Conservation (phyloP, 352 stramenopile species). For the Phytopythium kandeliae region DNA sequence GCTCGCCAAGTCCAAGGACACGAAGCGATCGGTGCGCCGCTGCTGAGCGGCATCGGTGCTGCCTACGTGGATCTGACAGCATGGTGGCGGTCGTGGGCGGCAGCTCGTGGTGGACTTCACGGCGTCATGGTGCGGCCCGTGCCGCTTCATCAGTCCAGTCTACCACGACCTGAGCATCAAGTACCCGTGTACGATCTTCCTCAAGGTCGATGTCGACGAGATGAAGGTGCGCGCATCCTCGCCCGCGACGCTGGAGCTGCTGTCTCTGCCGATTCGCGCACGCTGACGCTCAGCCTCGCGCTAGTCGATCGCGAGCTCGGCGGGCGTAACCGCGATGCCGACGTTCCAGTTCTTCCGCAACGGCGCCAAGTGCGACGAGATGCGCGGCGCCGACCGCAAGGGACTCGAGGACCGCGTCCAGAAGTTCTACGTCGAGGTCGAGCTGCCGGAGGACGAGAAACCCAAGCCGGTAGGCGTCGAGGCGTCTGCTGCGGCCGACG, state of each 20-base stretch:
- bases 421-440: slow-evolving; percentile 77
- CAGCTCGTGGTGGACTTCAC: slow-evolving; percentile 85
- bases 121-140: slow-evolving; percentile 86
- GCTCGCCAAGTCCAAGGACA: slow-evolving; percentile 56
- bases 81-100: background rate
- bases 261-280: too few relatives aligned
- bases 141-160: slow-evolving; percentile 79
- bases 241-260: too few relatives aligned
- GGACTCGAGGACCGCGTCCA: slow-evolving; percentile 54
- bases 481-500: slow-evolving; percentile 12
- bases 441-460: slow-evolving; percentile 61
- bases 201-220: slow-evolving; percentile 89
- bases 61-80: background rate
- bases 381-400: slow-evolving; percentile 77
- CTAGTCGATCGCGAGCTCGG: slow-evolving; percentile 48
- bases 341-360: slow-evolving; percentile 96
- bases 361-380: slow-evolving; percentile 84
- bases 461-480: slow-evolving; percentile 13
- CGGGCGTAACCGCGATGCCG: slow-evolving; percentile 89
- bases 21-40: slow-evolving; percentile 43
- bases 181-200: slow-evolving; percentile 78
- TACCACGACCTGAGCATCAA: slow-evolving; percentile 84
- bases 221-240: too few relatives aligned
- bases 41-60: background rate
- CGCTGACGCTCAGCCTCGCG: too few relatives aligned